Conservation (phyloP, 768 basidiomycete genomes). For the Termitomyces sp. region DNA sequence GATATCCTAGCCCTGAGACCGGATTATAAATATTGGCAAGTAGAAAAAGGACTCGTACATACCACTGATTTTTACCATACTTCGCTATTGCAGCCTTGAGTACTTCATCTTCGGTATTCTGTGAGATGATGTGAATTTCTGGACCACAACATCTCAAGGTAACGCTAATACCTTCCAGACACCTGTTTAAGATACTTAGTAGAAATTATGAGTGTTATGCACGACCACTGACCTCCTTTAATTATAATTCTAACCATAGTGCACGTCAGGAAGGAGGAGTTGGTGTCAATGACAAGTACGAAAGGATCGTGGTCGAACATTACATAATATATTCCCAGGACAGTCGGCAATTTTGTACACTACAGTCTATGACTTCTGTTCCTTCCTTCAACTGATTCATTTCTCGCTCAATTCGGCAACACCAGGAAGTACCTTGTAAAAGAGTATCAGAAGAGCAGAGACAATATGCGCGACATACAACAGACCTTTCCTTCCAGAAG, state of each 20-base stretch:
- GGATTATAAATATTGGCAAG: neutral
- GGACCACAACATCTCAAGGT: neutral
- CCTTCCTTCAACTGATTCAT: constrained; percentile 19
- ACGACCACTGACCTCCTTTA: constrained; percentile 63
- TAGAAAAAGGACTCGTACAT: constrained; percentile 10
- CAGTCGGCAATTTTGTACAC: neutral
- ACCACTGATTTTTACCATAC: constrained; percentile 97
- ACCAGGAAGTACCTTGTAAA: constrained; percentile 71
- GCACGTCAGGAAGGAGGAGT: neutral
- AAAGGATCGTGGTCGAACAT: neutral
- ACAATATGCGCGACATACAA: neutral
- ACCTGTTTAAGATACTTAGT: constrained; percentile 30
- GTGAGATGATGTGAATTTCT: neutral
- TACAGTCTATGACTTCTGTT: constrained; percentile 1
- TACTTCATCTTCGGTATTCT: constrained; percentile 98
- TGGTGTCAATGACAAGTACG: neutral
- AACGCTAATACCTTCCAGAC: constrained; percentile 68
- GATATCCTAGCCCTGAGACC: constrained; percentile 90
- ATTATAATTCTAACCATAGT: constrained; percentile 86
- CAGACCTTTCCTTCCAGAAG: constrained; percentile 95
- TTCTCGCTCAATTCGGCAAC: constrained; percentile 89
- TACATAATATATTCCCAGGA: constrained; percentile 13
- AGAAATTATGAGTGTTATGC: neutral
- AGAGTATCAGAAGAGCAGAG: neutral
- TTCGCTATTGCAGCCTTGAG: constrained; percentile 98